Evolutionary conservation across 192 early-diverging fungal species (phyloP).

Genomic region (Coemansia sp.): DNA sequence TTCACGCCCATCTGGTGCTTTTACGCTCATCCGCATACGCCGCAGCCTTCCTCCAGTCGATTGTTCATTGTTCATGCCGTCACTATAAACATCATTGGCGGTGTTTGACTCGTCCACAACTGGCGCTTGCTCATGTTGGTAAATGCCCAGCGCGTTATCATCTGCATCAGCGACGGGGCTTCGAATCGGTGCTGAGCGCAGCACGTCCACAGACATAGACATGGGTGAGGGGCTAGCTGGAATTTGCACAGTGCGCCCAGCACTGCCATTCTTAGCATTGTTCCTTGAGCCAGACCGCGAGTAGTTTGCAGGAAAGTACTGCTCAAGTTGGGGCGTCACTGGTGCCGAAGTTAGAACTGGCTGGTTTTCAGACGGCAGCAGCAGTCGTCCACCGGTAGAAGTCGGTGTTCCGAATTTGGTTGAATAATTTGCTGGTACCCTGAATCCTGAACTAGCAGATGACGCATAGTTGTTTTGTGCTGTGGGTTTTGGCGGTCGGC

Average conservation of each 20-base stretch:
- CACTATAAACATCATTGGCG: not conserved
- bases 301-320: not conserved
- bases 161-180: not conserved
- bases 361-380: slow-evolving; percentile 6
- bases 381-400: slow-evolving; percentile 11
- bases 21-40: slow-evolving; percentile 40
- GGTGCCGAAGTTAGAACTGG: not conserved
- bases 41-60: not conserved
- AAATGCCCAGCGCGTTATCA: slow-evolving; percentile 16
- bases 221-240: not conserved
- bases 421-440: not conserved
- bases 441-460: slow-evolving; percentile 4
- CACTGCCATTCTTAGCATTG: not conserved
- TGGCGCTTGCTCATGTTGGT: not conserved
- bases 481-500: slow-evolving; percentile 62
- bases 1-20: slow-evolving; percentile 39
- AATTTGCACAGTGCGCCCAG: not conserved
- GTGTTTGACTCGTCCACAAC: not conserved
- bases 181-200: slow-evolving; percentile 10
- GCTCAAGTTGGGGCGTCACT: slow-evolving; percentile 1
- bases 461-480: not conserved
- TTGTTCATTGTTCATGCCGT: not conserved
- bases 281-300: not conserved
- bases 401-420: slow-evolving; percentile 6
- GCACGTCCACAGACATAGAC: not conserved